Evolutionary conservation across 2,329 filamentous ascomycete genomes (phyloP).

Genomic region (Apiospora malaysiana): DNA sequence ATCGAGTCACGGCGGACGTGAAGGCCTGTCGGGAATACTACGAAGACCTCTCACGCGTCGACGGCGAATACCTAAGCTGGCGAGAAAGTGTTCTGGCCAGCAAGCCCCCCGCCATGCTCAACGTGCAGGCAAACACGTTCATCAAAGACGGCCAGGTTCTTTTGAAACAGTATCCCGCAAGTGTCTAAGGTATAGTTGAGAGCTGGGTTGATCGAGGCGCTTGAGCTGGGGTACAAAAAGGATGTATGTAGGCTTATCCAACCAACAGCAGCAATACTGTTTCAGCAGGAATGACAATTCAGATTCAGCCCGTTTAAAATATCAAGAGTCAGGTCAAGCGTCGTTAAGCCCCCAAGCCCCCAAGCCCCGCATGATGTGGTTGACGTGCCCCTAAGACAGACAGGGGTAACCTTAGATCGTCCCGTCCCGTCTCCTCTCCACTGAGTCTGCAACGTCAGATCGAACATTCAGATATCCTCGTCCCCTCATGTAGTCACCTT

Average conservation of each 20-base stretch:
- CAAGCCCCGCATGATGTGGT: too few species aligned
- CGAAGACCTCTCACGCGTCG: constrained; percentile 61
- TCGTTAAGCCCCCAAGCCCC: too few species aligned
- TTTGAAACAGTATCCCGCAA: constrained; percentile 64
- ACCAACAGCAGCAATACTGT: too few species aligned
- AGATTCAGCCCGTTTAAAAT: too few species aligned
- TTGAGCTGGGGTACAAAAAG: constrained; percentile 15
- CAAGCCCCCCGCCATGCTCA: constrained; percentile 64
- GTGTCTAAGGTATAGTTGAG: constrained; percentile 57
- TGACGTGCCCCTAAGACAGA: too few species aligned
- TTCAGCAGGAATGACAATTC: too few species aligned
- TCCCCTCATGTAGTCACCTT: background rate
- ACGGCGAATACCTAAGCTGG: constrained; percentile 57
- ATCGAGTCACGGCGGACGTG: constrained; percentile 66
- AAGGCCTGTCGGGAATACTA: constrained; percentile 59
- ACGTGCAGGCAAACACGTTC: constrained; percentile 68
- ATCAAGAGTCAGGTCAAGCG: too few species aligned
- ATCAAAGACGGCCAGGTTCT: constrained; percentile 43
- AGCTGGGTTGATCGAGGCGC: constrained; percentile 50
- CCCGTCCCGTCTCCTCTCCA: background rate
- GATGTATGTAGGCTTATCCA: background rate
- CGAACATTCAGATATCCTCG: background rate
- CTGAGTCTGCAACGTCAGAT: background rate
- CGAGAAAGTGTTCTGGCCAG: constrained; percentile 61
- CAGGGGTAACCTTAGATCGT: too few species aligned